A percentile compares a stretch with the other conserved stretches of the same genome.
phyloP scores from a whole-genome alignment of 176 grass and related monocot genomes.

The bread wheat (Triticum aestivum) region IWGSC_CS_RefSeq_v2.1 NC_057800.1:436180537-436181036 shows the following conservation, averaged over 20 bases:
- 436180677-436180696: no score
- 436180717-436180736: neutral
- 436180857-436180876: neutral
- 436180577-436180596: no score
- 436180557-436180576: no score
- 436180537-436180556: no score
- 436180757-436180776: neutral
- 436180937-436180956: neutral
- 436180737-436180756: neutral
- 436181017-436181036: conserved; percentile 10
- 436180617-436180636: no score
- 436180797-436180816: neutral
- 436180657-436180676: no score
- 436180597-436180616: no score
- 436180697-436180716: no score
- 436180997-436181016: conserved; percentile 7
- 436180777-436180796: neutral
- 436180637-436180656: no score
- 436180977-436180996: neutral
- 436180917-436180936: neutral
- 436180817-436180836: neutral
- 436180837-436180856: neutral
- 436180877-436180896: neutral
- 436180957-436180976: neutral
- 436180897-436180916: neutral